Evolutionary conservation across 2,329 filamentous ascomycete species (phyloP), one percentile per base, ranked within the genome.

Genomic region (Sordariomycetes sp.): DNA sequence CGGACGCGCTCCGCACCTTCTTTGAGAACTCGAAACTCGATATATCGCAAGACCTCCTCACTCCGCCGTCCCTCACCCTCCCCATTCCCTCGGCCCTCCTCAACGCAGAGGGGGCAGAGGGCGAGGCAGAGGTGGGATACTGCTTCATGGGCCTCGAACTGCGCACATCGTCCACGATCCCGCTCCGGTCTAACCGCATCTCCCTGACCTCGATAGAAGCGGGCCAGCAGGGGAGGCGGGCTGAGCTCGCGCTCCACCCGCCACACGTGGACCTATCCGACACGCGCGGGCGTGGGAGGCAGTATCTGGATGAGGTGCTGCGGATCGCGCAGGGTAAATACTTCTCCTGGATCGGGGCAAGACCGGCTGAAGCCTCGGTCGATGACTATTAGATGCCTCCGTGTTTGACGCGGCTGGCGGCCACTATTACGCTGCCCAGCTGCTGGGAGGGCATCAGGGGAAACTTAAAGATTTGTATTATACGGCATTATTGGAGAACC

Each of bases 131-230:
- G 48, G 53, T 72, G 3, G 60, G 64, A 14, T 74, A 73, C 63
- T 58, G 72, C 18, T 81, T 82, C 65, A 71, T 72, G 54, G 79
- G 79, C 8, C 70, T 81, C 1, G 79, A 84, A 63, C 70, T 83
- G 46, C 78, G 76, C 53, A 77, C 78, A 59, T 67, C 70, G 25
- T 67, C 77, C 53, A 69, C 75, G 11, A 67, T 74, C 46, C 65
- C 71, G 2, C 77, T 75, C 66, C 61, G 69, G 7, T 73, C 71
- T 51, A 74, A 78, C 67, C 75, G 66, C 12, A 68, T 84, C 10
- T 72, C 70, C 8, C 82, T 82, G 71, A 78, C 73, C 22, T 76
- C 72, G 63, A 72, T 82, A 61, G 76, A 82, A 60, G 78, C 73
- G 5, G 79, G 79, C 0, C 72, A 73, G 55, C 75, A 78, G 59